phyloP scores from a whole-genome alignment of 148 eudicot genomes.

The Rhododendron henanense region DNA sequence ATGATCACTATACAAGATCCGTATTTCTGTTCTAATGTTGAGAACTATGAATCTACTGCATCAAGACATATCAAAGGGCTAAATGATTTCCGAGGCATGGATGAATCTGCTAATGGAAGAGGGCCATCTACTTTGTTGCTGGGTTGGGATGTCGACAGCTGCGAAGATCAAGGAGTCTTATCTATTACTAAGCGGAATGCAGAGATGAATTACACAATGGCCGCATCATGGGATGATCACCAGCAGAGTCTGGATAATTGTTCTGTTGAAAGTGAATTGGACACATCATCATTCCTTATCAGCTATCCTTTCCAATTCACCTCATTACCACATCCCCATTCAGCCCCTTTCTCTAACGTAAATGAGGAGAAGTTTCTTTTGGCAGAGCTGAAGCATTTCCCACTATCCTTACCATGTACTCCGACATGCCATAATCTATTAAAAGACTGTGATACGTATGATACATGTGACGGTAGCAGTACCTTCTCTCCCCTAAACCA shows the following conservation, averaged over 20 bases:
- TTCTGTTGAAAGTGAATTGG: slow-evolving; percentile 1
- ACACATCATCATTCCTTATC: slow-evolving; percentile 14
- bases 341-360: slow-evolving; percentile 8
- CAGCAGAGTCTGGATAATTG: slow-evolving; percentile 5
- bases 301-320: slow-evolving; percentile 3
- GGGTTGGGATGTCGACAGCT: slow-evolving; percentile 31
- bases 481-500: slow-evolving; percentile 21
- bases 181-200: background rate
- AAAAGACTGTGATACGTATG: slow-evolving; percentile 17
- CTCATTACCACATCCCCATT: slow-evolving; percentile 14
- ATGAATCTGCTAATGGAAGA: slow-evolving; percentile 23
- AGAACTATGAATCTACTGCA: slow-evolving; percentile 21
- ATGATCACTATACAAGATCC: slow-evolving; percentile 15
- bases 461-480: slow-evolving; percentile 10
- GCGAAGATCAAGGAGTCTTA: slow-evolving; percentile 17
- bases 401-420: slow-evolving; percentile 23
- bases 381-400: slow-evolving; percentile 18
- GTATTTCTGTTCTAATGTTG: slow-evolving; percentile 12
- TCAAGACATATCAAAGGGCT: slow-evolving; percentile 17
- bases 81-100: slow-evolving; percentile 17
- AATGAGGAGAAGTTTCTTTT: slow-evolving; percentile 17
- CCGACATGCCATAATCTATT: slow-evolving; percentile 18
- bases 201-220: slow-evolving; percentile 14
- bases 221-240: slow-evolving; percentile 21
- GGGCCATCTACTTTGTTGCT: slow-evolving; percentile 30